Base-by-base conservation (phyloP, 768 basidiomycete genomes). In the Leccinum obscurum region DNA sequence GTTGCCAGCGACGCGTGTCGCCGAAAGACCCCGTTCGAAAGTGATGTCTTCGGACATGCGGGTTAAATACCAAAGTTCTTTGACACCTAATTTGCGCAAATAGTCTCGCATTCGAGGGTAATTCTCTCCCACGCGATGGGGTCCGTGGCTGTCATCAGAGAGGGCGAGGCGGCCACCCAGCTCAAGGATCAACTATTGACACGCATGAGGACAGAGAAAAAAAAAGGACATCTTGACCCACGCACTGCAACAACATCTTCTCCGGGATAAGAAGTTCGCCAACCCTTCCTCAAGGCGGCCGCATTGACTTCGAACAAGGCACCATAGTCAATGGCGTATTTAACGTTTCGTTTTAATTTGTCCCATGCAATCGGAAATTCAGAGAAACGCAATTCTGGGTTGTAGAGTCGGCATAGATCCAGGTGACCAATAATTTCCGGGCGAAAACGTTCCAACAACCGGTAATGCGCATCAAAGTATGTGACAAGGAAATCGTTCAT, bases 61-160 rank as follows among this genome's bases (percentile, higher is more conserved):
- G 52, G 65, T 59, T 56, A 93, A 74, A 74, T 78, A 82, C 88
- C 88, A 92, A 4, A 92, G 68, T 59, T 90, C 85, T 10, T 75
- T 66, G 30, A 97, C 80, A 4, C 83, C 84, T n/a, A 82, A 70
- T 3, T 76, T 76, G 51, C 77, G 75, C 30, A 94, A 77, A 73
- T 98, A 98, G 11, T 80, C 78, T 52, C 77, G 78, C 62, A 90
- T 73, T 20, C 82, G 79, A 57, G 77, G 68, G 67, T 98, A 99
- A 73, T 98, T 93, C 59, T 93, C 78, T 0, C 94, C 95, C 56
- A 98, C 94, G 9, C 86, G 85, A 32, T 86, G 84, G 2, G 93
- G 90, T 1, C 93, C 94, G 68, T 99, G 97, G 55, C 95, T 95
- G 76, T 98, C 97, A 71, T 98, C 97, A 6, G 96, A 98, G 28